Evolutionary conservation across 2,329 filamentous ascomycete species (phyloP).

Genomic region (Penicillium sp.): DNA sequence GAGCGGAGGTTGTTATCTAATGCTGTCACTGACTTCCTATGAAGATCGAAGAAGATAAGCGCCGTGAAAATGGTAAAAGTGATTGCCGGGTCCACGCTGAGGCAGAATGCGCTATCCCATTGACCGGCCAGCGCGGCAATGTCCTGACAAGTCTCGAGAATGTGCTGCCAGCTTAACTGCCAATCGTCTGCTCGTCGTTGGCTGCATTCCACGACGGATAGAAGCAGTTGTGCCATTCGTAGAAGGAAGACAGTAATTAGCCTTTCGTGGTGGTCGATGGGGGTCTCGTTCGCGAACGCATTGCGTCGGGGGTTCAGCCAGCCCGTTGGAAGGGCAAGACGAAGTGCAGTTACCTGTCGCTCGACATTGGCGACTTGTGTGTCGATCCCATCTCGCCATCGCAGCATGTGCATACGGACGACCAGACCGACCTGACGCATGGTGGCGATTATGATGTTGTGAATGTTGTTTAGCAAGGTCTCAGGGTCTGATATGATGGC

Average conservation of each 20-base stretch:
- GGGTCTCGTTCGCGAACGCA: constrained; percentile 31
- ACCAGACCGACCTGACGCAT: constrained; percentile 4
- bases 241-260: constrained; percentile 11
- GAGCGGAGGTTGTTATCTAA: not conserved
- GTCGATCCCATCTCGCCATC: not conserved
- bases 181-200: constrained; percentile 30
- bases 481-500: not conserved
- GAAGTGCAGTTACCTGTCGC: constrained; percentile 8
- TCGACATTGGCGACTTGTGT: constrained; percentile 1
- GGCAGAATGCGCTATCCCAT: constrained; percentile 38
- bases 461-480: constrained; percentile 4
- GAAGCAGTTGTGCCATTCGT: constrained; percentile 6
- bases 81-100: constrained; percentile 41
- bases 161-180: constrained; percentile 32
- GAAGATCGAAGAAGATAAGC: constrained; percentile 36
- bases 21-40: constrained; percentile 15
- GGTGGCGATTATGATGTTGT: constrained; percentile 2
- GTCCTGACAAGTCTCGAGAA: constrained; percentile 38
- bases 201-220: constrained; percentile 20
- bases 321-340: constrained; percentile 33
- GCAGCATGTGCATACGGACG: not conserved
- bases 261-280: constrained; percentile 27
- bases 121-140: constrained; percentile 34
- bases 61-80: constrained; percentile 36
- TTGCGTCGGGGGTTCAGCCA: constrained; percentile 39